Evolutionary conservation across 768 basidiomycete genomes (phyloP).

Genomic region (Boletus rex-veris): DNA sequence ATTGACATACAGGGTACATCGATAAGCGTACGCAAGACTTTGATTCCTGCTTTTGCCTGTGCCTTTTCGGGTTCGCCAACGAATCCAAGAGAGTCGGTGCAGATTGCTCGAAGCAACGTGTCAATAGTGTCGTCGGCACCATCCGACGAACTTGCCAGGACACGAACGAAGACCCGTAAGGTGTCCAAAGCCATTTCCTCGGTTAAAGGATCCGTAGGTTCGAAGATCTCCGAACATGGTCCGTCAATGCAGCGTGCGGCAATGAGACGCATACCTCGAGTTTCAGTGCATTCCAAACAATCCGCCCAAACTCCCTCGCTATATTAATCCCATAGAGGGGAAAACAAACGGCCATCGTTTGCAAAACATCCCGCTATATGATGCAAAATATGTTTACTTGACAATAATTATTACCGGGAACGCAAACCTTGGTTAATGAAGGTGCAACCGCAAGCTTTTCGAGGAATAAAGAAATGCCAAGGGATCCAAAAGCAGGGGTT

Average conservation of each 20-base stretch:
- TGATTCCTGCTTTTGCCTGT: constrained; percentile 84
- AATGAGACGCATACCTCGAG: constrained; percentile 59
- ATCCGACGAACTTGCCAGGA: constrained; percentile 46
- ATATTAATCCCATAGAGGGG: constrained; percentile 76
- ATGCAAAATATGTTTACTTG: constrained; percentile 1
- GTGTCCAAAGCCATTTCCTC: constrained; percentile 73
- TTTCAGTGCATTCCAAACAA: constrained; percentile 89
- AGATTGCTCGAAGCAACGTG: constrained; percentile 69
- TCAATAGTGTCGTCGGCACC: constrained; percentile 37
- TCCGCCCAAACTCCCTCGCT: constrained; percentile 58
- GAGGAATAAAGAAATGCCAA: constrained; percentile 84
- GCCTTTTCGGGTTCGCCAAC: constrained; percentile 91
- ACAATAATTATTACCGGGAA: not conserved
- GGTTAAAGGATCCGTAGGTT: constrained; percentile 77
- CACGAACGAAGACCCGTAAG: constrained; percentile 66
- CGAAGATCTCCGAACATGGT: constrained; percentile 66
- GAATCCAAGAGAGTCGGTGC: constrained; percentile 75
- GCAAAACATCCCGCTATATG: constrained; percentile 77
- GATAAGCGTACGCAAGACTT: constrained; percentile 74
- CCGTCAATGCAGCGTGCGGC: not conserved
- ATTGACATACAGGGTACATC: constrained; percentile 67
- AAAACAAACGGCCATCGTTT: constrained; percentile 72
- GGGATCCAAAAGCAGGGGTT: constrained; percentile 74
- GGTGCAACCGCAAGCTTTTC: constrained; percentile 88
- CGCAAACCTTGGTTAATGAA: constrained; percentile 70